Evolutionary conservation across 169 alveolate genomes (phyloP), one percentile per base, ranked within the genome.

Genomic region (Eimeria sp.): DNA sequence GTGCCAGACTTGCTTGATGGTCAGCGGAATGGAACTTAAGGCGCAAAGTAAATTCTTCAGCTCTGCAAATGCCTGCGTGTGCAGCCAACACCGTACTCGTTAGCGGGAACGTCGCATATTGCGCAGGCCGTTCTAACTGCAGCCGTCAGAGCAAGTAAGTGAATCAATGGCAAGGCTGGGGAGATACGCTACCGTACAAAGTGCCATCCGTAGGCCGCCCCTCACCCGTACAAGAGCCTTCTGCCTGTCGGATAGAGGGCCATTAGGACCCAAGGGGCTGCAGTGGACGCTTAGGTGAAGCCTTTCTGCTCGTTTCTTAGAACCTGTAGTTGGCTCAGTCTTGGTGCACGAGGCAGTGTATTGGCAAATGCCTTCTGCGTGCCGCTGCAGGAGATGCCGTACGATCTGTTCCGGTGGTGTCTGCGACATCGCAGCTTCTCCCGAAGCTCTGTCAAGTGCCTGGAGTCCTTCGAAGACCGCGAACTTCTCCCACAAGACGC

Each of bases 1-100:
- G 57, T 82, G 80, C 89, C 96, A 54, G 40, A 82, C 89, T 54
- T 94, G 96, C 89, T 94, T 94, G 51, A 94, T 89, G 63, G 94
- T 84, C 82, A 94, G 89, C 78, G 96, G 96, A 25, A 83, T 70
- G 54, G 88, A 54, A 70, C 96, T 94, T 43, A 94, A 67, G 45
- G 96, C 40, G 80, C 94, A 84, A 25, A 94, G 90, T 58, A 89
- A 76, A 54, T 94, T 94, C 67, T 67, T 57, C 76, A 94, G 89
- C 65, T 82, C 96, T n/a, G 93, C 63, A 84, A 83, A 94, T 18
- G 96, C 89, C 96, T 94, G 94, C 5, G 51, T 27, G 45, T 4
- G 61, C 61, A 25, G 49, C 47, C 88, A 78, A 45, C 34, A n/a
- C 27, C 7, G 49, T 47, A 47, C 54, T 63, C 65, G 61, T 18